These are phyloP conservation scores for Citrus maxima DNA, from an alignment of 345 rosid genomes.

Conservation along the genomic window DNA sequence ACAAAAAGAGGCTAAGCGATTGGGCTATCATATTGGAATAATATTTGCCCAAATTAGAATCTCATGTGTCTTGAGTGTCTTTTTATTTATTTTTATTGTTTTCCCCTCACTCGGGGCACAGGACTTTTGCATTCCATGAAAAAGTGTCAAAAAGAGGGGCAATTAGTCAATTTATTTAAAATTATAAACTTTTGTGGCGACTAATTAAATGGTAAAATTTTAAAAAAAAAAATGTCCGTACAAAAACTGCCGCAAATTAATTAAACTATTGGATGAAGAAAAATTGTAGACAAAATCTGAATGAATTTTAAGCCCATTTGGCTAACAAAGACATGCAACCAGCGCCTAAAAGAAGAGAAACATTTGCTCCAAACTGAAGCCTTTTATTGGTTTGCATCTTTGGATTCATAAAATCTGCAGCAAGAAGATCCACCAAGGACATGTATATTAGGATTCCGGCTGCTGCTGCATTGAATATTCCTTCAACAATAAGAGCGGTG, in stretches of 20 bases:
- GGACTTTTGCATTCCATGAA: too few species aligned
- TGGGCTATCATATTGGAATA: too few species aligned
- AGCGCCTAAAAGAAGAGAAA: slow-evolving; percentile 47
- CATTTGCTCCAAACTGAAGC: slow-evolving; percentile 37
- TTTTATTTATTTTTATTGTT: too few species aligned
- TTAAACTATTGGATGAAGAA: not conserved
- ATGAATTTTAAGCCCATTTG: slow-evolving; percentile 45
- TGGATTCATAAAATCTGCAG: slow-evolving; percentile 55
- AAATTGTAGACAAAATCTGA: not conserved
- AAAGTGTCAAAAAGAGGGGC: too few species aligned
- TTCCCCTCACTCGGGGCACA: too few species aligned
- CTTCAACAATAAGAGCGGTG: slow-evolving; percentile 46
- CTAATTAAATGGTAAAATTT: not conserved
- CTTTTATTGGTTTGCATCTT: slow-evolving; percentile 37
- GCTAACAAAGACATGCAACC: slow-evolving; percentile 60
- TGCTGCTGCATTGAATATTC: slow-evolving; percentile 57
- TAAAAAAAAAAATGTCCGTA: not conserved
- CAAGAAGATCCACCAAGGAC: slow-evolving; percentile 70
- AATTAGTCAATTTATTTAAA: too few species aligned
- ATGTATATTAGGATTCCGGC: slow-evolving; percentile 71
- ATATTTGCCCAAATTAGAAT: too few species aligned
- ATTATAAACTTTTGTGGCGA: too few species aligned
- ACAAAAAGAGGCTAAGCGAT: too few species aligned
- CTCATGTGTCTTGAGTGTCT: too few species aligned
- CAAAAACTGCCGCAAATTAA: not conserved